Evolutionary conservation across 2,329 filamentous ascomycete species (phyloP).

Genomic region (Trichoderma simmonsii): DNA sequence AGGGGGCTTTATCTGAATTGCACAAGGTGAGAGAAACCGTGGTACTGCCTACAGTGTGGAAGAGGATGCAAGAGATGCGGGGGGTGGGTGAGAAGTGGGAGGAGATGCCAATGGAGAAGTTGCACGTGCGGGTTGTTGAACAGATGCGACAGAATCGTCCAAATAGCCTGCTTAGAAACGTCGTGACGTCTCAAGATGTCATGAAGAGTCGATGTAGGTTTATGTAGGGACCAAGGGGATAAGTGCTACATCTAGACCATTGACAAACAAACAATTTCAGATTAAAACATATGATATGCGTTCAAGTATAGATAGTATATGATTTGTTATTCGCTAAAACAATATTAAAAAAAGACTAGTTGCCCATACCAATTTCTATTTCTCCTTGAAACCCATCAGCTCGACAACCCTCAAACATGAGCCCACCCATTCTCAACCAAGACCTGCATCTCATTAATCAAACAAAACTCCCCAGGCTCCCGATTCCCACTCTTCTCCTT

Average conservation of each 20-base stretch:
- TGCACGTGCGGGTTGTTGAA: background rate
- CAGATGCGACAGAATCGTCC: background rate
- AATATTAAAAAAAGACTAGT: background rate
- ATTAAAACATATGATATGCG: background rate
- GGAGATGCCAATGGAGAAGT: background rate
- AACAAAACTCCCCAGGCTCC: conserved; percentile 49
- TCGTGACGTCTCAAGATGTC: background rate
- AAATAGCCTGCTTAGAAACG: background rate
- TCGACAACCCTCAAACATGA: conserved; percentile 41
- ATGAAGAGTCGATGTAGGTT: background rate
- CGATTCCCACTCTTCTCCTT: conserved; percentile 33
- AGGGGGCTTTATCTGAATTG: background rate
- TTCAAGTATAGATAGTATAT: background rate
- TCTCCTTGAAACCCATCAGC: background rate
- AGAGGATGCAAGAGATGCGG: background rate
- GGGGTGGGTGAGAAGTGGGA: background rate
- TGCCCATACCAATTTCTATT: background rate
- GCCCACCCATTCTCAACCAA: conserved; percentile 56
- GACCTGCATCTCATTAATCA: conserved; percentile 62
- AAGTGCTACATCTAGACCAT: background rate
- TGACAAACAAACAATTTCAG: background rate
- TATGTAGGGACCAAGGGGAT: background rate
- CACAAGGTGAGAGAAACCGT: background rate
- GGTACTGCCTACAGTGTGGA: background rate
- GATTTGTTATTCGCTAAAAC: background rate